These are phyloP conservation scores for Fusarium cyanostomum DNA, from an alignment of 2,329 filamentous ascomycete genomes.

Conservation along the genomic window DNA sequence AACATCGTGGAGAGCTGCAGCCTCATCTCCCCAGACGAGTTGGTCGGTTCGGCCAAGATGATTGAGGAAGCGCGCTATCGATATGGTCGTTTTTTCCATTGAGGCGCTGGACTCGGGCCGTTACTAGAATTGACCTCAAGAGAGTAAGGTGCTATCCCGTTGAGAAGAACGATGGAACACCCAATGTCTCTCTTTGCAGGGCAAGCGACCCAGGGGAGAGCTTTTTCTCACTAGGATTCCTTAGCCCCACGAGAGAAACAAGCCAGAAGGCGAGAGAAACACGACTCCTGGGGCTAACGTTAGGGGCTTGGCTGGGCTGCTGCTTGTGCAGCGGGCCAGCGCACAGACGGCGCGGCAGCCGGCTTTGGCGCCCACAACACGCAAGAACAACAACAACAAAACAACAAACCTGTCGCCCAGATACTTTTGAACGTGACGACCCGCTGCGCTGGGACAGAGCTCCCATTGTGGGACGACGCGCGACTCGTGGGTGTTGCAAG, in stretches of 20 bases:
- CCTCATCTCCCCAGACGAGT: constrained; percentile 1
- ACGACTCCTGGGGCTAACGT: constrained; percentile 27
- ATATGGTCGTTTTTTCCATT: neutral
- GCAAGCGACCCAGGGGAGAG: neutral
- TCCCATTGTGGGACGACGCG: constrained; percentile 23
- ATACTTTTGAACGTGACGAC: constrained; percentile 15
- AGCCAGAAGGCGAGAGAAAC: constrained; percentile 35
- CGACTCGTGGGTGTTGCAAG: constrained; percentile 24
- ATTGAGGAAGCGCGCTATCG: constrained; percentile 7
- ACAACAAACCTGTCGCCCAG: constrained; percentile 16
- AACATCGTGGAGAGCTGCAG: constrained; percentile 3
- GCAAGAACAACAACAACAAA: constrained; percentile 14
- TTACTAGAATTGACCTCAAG: constrained; percentile 4
- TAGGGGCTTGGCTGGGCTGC: constrained; percentile 16
- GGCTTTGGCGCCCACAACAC: constrained; percentile 21
- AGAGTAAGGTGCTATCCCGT: constrained; percentile 1
- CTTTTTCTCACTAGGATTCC: constrained; percentile 8
- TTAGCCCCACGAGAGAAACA: constrained; percentile 36
- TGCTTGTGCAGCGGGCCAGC: constrained; percentile 33
- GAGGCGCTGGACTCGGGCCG: constrained; percentile 1
- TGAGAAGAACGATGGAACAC: constrained; percentile 14
- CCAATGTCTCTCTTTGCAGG: constrained; percentile 19
- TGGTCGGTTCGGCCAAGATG: constrained; percentile 10
- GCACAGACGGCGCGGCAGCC: constrained; percentile 40
- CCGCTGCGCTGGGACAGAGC: constrained; percentile 30